These are phyloP conservation scores for Phyllosticta paracitricarpa DNA, from an alignment of 2,329 filamentous ascomycete species.

Conservation along the genomic window DNA sequence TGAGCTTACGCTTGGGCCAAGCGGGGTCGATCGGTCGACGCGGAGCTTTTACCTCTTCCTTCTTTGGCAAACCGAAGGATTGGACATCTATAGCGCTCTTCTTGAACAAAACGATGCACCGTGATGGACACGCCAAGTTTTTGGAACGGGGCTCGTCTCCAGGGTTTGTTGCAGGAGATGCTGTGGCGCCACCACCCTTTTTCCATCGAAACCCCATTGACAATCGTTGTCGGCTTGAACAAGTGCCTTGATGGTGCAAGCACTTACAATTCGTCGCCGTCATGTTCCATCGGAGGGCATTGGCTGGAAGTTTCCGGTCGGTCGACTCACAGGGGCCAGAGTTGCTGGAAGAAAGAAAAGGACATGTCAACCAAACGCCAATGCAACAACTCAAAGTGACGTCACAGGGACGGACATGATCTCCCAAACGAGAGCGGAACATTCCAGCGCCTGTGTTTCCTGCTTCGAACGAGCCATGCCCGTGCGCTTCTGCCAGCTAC, in stretches of 20 bases:
- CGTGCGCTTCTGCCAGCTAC: background rate
- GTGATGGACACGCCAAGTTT: background rate
- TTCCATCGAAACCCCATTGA: background rate
- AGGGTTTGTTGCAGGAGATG: background rate
- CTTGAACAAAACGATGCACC: background rate
- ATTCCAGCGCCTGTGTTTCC: background rate
- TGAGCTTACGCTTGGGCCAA: conserved; percentile 1
- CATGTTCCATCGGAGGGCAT: too few relatives aligned
- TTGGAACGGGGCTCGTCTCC: background rate
- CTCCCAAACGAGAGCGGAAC: background rate
- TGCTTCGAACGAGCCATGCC: background rate
- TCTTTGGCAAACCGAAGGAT: background rate
- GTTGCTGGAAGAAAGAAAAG: background rate
- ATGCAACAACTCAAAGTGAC: background rate
- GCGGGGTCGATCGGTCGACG: background rate
- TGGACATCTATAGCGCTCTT: background rate
- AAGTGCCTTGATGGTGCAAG: background rate
- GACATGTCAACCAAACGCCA: background rate
- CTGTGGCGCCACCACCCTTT: background rate
- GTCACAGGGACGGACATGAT: background rate
- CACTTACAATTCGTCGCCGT: background rate
- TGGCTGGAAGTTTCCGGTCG: background rate
- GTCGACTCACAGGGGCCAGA: background rate
- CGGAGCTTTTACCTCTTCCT: background rate
- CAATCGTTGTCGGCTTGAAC: background rate